Percentiles rank a stretch among this genome's conserved stretches.
Evolutionary conservation across 2,329 filamentous ascomycete species (phyloP).

Genomic region (Fusarium incarnatum): DNA sequence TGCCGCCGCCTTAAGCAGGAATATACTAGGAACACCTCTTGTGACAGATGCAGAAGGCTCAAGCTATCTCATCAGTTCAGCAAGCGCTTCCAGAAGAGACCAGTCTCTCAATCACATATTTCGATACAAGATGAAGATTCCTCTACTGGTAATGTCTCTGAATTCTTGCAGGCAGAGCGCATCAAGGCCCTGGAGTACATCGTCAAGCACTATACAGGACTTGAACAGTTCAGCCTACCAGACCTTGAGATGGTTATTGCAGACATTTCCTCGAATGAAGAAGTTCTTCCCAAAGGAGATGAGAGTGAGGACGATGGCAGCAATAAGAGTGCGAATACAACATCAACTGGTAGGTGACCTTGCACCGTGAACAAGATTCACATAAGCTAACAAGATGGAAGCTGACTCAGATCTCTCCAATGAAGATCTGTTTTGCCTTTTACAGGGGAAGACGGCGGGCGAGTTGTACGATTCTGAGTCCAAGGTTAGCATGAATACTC

Average conservation of each 20-base stretch:
- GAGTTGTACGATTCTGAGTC: constrained; percentile 15
- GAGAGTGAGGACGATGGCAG: background rate
- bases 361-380: background rate
- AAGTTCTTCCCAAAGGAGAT: too few relatives aligned
- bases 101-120: background rate
- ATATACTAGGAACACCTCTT: constrained; percentile 32
- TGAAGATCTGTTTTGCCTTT: constrained; percentile 18
- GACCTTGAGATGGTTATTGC: constrained; percentile 15
- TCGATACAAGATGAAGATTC: background rate
- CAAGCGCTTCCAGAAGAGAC: constrained; percentile 25
- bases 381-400: background rate
- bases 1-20: constrained; percentile 42
- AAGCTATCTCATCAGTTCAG: constrained; percentile 28
- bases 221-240: constrained; percentile 21
- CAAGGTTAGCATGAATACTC: constrained; percentile 5
- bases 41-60: constrained; percentile 36
- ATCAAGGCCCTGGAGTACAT: constrained; percentile 36
- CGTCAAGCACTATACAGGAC: constrained; percentile 31
- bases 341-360: constrained; percentile 1
- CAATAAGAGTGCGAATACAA: background rate
- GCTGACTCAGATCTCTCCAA: constrained; percentile 29
- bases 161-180: constrained; percentile 32
- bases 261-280: background rate
- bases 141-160: background rate
- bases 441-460: constrained; percentile 24